Conservation (phyloP, 805 yeast species). For the Priceomyces melissophilus region DNA sequence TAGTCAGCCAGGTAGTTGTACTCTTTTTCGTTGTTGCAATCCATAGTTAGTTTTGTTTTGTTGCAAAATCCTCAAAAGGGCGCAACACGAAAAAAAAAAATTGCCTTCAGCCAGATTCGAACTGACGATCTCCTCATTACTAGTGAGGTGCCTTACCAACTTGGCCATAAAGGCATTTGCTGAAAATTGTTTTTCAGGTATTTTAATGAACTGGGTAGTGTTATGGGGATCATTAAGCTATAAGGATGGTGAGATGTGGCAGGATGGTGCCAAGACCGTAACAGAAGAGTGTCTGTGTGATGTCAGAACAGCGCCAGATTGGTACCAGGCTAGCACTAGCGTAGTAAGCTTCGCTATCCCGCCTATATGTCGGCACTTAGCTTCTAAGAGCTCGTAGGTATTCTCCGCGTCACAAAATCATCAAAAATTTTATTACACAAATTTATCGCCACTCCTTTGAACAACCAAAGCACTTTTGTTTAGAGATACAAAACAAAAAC, state of each 20-base stretch:
- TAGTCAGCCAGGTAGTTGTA: slow-evolving; percentile 6
- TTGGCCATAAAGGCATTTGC: slow-evolving; percentile 10
- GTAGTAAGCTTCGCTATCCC: no score
- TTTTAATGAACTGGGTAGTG: no score
- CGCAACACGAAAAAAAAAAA: slow-evolving; percentile 1
- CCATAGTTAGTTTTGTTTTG: slow-evolving; percentile 1
- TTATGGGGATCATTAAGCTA: no score
- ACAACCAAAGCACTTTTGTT: slow-evolving; percentile 2
- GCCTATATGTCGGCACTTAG: no score
- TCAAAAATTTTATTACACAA: slow-evolving; percentile 10
- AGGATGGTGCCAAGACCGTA: no score
- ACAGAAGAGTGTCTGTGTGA: no score
- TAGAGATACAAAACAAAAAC: slow-evolving; percentile 10
- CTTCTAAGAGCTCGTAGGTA: no score
- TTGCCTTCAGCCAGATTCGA: slow-evolving; percentile 13
- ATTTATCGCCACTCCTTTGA: slow-evolving; percentile 5
- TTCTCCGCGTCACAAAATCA: slow-evolving; percentile 10
- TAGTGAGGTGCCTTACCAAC: slow-evolving; percentile 13
- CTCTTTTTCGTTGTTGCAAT: not conserved
- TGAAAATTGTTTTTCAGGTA: slow-evolving; percentile 2
- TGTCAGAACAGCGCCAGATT: no score
- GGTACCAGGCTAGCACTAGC: no score
- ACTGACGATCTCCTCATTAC: slow-evolving; percentile 13
- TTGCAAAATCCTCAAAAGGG: slow-evolving; percentile 3
- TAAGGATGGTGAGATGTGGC: no score